These are phyloP conservation scores for Trichoderma hamatum DNA, from an alignment of 2,329 filamentous ascomycete species.

Conservation along the genomic window DNA sequence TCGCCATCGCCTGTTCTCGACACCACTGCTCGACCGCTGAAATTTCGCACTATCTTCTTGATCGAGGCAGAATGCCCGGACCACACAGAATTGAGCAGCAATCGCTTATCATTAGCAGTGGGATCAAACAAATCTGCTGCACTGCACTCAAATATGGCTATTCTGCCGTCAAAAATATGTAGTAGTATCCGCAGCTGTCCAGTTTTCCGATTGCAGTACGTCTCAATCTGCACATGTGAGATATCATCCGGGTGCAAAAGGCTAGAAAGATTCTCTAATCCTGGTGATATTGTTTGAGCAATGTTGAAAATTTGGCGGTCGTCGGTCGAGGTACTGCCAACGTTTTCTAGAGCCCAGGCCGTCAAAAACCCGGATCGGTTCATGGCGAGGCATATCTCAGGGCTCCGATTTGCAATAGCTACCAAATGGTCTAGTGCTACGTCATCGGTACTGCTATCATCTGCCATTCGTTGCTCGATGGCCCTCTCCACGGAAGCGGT, in stretches of 20 bases:
- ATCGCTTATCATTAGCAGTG: slow-evolving; percentile 59
- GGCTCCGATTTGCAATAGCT: slow-evolving; percentile 79
- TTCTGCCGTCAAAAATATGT: slow-evolving; percentile 82
- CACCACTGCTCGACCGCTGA: slow-evolving; percentile 76
- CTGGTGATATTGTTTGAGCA: slow-evolving; percentile 68
- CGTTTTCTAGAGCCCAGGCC: slow-evolving; percentile 88
- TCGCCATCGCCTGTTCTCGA: slow-evolving; percentile 80
- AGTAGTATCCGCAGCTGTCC: slow-evolving; percentile 73
- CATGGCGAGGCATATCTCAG: slow-evolving; percentile 84
- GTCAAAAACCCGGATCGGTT: slow-evolving; percentile 86
- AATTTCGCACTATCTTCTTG: slow-evolving; percentile 84
- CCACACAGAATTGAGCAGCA: slow-evolving; percentile 70
- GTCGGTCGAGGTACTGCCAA: slow-evolving; percentile 69
- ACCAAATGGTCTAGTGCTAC: slow-evolving; percentile 82
- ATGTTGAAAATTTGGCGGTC: slow-evolving; percentile 80
- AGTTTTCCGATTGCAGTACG: slow-evolving; percentile 68
- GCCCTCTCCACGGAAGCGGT: slow-evolving; percentile 75
- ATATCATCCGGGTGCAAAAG: slow-evolving; percentile 34
- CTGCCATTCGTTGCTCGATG: slow-evolving; percentile 61
- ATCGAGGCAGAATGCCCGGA: slow-evolving; percentile 81
- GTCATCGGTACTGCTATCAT: slow-evolving; percentile 62
- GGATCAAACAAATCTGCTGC: slow-evolving; percentile 82
- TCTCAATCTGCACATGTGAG: slow-evolving; percentile 68
- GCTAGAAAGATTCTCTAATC: slow-evolving; percentile 52
- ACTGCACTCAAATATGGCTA: slow-evolving; percentile 79